Evolutionary conservation across 1,284 basidiomycete species (phyloP).

Genomic region (Volvariella volvacea): DNA sequence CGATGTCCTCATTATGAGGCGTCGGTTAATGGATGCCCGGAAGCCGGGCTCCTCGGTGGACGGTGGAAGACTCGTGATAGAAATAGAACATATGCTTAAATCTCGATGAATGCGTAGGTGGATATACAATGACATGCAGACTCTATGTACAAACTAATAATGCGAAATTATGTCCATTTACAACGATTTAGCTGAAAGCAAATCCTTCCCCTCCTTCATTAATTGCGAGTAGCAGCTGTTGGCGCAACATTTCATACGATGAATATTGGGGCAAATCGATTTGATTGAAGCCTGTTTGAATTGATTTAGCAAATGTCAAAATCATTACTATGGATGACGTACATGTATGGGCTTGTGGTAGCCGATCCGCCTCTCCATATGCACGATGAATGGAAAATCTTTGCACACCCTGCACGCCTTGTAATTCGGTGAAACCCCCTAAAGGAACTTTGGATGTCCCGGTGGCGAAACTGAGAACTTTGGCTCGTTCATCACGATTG

Average conservation of each 20-base stretch:
- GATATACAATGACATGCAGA: slow-evolving; percentile 8
- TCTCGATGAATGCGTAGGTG: background rate
- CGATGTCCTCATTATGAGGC: too few relatives aligned
- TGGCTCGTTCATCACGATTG: slow-evolving; percentile 93
- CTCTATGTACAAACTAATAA: too few relatives aligned
- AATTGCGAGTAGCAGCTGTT: slow-evolving; percentile 83
- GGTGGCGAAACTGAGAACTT: slow-evolving; percentile 95
- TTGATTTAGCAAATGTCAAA: slow-evolving; percentile 6
- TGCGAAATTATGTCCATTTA: too few relatives aligned
- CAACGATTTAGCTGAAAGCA: slow-evolving; percentile 51
- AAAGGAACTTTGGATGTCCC: slow-evolving; percentile 93
- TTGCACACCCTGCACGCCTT: slow-evolving; percentile 93
- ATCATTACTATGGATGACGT: slow-evolving; percentile 16
- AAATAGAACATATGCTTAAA: too few relatives aligned
- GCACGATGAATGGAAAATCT: slow-evolving; percentile 95
- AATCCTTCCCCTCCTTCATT: slow-evolving; percentile 92
- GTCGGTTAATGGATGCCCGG: too few relatives aligned
- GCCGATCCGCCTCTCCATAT: slow-evolving; percentile 78
- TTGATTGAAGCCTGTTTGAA: slow-evolving; percentile 66
- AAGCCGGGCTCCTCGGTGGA: too few relatives aligned
- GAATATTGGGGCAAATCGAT: slow-evolving; percentile 89
- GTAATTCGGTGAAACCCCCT: slow-evolving; percentile 87
- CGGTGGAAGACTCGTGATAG: too few relatives aligned
- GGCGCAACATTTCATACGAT: slow-evolving; percentile 90
- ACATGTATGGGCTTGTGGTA: slow-evolving; percentile 93